Conservation (phyloP, 805 yeast genomes). For the Saccharomycopsis sp. region DNA sequence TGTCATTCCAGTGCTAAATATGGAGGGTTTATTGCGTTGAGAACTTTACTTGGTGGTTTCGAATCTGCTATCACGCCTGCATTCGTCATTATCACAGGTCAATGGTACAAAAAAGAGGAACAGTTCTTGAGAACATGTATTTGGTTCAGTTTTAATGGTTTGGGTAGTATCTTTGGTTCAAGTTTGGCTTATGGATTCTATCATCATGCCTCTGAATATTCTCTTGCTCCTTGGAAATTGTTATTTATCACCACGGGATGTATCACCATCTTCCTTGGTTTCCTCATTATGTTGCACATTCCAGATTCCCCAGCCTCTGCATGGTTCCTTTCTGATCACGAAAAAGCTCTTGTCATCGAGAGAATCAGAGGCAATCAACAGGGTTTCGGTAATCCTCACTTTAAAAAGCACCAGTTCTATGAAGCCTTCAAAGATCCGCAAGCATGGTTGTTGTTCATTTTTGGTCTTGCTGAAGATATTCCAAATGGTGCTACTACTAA, state of each 20-base stretch:
- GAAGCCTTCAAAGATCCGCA: constrained; percentile 46
- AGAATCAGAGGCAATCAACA: constrained; percentile 49
- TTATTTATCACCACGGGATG: constrained; percentile 55
- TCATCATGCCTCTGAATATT: constrained; percentile 32
- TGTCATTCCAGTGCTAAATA: constrained; percentile 42
- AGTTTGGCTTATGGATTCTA: constrained; percentile 51
- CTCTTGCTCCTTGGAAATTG: constrained; percentile 52
- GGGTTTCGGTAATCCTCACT: constrained; percentile 50
- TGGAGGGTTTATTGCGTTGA: constrained; percentile 40
- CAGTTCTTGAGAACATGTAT: constrained; percentile 37
- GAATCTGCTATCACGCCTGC: constrained; percentile 54
- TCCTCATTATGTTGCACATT: constrained; percentile 40
- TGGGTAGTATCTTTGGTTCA: constrained; percentile 44
- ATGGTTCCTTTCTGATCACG: constrained; percentile 41
- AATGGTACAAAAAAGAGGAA: constrained; percentile 48
- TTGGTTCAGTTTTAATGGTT: constrained; percentile 41
- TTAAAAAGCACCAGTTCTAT: constrained; percentile 47
- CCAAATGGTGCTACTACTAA: constrained; percentile 52
- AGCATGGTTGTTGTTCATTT: constrained; percentile 41
- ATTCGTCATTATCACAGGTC: constrained; percentile 48
- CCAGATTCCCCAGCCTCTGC: constrained; percentile 52
- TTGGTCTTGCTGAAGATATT: constrained; percentile 36
- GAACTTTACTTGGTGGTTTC: constrained; percentile 45
- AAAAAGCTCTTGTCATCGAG: constrained; percentile 41
- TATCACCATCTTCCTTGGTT: constrained; percentile 47